phyloP scores from a whole-genome alignment of 495 filamentous ascomycete species.

The Hypoxylon crocopeplum region DNA sequence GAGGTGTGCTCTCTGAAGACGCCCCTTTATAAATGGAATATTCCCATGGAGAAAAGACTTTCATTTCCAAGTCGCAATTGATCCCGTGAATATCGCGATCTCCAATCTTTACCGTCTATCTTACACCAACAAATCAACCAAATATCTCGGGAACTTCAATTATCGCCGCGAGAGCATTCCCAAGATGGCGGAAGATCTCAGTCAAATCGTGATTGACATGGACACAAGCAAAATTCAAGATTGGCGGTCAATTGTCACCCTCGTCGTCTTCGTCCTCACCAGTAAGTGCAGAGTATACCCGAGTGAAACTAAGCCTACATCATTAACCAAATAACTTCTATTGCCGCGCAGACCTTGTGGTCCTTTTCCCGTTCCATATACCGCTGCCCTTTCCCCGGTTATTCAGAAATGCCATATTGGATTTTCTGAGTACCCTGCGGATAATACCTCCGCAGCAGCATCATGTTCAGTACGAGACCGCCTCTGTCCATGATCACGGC shows the following conservation, averaged over 20 bases:
- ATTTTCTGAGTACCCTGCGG: constrained; percentile 52
- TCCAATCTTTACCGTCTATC: background rate
- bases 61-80: background rate
- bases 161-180: constrained; percentile 1
- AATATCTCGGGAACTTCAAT: constrained; percentile 6
- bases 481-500: constrained; percentile 10
- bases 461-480: constrained; percentile 7
- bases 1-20: background rate
- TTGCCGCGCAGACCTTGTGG: constrained; percentile 59
- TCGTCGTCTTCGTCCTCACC: constrained; percentile 67
- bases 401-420: constrained; percentile 50
- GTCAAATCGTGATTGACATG: constrained; percentile 42
- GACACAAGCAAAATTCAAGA: constrained; percentile 60
- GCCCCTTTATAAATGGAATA: constrained; percentile 6
- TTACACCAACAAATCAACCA: no score
- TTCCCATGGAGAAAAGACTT: background rate
- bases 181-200: constrained; percentile 43
- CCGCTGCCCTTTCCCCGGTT: constrained; percentile 61
- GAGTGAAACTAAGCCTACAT: background rate
- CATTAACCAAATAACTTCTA: background rate
- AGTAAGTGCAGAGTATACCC: constrained; percentile 56
- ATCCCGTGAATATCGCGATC: background rate
- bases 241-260: constrained; percentile 69
- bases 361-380: constrained; percentile 69
- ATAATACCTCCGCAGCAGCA: constrained; percentile 54